phyloP scores from a whole-genome alignment of 1,284 basidiomycete genomes.

The Neolentinus lepideus region DNA sequence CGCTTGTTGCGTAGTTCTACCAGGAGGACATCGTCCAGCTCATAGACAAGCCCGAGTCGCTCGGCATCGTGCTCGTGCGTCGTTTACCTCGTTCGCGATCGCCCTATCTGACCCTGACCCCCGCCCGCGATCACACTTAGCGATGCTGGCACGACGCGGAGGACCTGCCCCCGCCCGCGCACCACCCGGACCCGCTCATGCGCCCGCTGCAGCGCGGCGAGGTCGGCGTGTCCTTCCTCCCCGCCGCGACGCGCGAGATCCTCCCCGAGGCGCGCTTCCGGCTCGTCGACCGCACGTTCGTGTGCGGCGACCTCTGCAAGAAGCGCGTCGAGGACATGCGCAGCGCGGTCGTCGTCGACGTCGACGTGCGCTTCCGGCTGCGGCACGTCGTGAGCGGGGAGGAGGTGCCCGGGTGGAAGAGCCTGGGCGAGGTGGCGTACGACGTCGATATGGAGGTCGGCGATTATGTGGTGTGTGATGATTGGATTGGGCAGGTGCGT shows the following conservation, averaged over 20 bases:
- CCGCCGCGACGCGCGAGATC: constrained; percentile 57
- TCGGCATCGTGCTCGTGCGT: constrained; percentile 50
- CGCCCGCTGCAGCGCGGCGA: constrained; percentile 73
- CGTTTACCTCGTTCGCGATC: not conserved
- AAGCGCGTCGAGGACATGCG: constrained; percentile 63
- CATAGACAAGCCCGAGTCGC: constrained; percentile 31
- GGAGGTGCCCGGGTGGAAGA: constrained; percentile 57
- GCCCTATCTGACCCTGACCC: constrained; percentile 1
- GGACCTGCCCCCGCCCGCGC: constrained; percentile 41
- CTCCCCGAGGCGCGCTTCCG: constrained; percentile 60
- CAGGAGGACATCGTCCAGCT: constrained; percentile 68
- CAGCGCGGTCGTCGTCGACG: constrained; percentile 70
- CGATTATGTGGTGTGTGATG: constrained; percentile 75
- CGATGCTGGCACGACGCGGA: constrained; percentile 81
- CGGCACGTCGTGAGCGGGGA: constrained; percentile 71
- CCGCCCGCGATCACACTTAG: constrained; percentile 26
- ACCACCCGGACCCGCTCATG: constrained; percentile 61
- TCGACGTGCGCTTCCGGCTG: constrained; percentile 57
- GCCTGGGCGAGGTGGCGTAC: constrained; percentile 51
- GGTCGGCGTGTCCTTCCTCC: constrained; percentile 74
- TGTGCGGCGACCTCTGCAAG: constrained; percentile 82
- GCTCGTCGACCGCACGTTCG: constrained; percentile 78
- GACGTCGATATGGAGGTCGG: constrained; percentile 62
- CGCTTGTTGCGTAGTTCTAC: constrained; percentile 47
- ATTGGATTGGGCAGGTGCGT: constrained; percentile 87